Conservation (phyloP, 2,329 filamentous ascomycete species). For the Fusarium nanum region DNA sequence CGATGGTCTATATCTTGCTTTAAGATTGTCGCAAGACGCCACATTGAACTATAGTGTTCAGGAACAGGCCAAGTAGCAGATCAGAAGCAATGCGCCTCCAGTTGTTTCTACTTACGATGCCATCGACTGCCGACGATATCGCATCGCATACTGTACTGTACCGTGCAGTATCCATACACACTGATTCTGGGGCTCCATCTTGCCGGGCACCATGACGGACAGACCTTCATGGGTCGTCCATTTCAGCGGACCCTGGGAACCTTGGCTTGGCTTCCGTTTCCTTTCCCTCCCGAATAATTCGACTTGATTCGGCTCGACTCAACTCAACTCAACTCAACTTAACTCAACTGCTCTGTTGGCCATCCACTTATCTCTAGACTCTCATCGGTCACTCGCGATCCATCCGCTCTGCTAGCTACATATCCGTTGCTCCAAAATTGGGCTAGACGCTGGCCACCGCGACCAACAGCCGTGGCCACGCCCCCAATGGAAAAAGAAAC, state of each 20-base stretch:
- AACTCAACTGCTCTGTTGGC: constrained; percentile 10
- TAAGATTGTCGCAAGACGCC: constrained; percentile 33
- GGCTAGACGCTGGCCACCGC: constrained; percentile 43
- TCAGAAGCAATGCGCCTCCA: constrained; percentile 27
- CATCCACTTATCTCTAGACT: constrained; percentile 25
- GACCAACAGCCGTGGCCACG: constrained; percentile 41
- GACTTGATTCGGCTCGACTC: background rate
- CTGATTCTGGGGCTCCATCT: constrained; percentile 25
- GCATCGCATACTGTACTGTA: background rate
- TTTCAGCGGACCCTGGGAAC: constrained; percentile 37
- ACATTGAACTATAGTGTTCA: constrained; percentile 18
- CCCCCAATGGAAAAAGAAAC: constrained; percentile 24
- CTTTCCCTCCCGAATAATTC: constrained; percentile 39
- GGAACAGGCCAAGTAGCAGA: constrained; percentile 16
- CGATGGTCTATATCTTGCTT: constrained; percentile 22
- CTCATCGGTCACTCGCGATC: constrained; percentile 41
- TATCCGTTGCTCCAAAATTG: constrained; percentile 40
- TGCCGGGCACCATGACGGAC: constrained; percentile 20
- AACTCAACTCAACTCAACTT: background rate
- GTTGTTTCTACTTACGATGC: background rate
- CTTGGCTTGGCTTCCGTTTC: constrained; percentile 31
- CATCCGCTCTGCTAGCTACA: constrained; percentile 44
- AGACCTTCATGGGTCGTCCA: constrained; percentile 26
- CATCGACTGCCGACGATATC: background rate
- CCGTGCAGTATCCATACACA: background rate